A percentile compares a stretch with the other conserved stretches of the same genome.
These are phyloP conservation scores for Malassezia cuniculi DNA, from an alignment of 1,284 basidiomycete genomes.

Conservation along the genomic window DNA sequence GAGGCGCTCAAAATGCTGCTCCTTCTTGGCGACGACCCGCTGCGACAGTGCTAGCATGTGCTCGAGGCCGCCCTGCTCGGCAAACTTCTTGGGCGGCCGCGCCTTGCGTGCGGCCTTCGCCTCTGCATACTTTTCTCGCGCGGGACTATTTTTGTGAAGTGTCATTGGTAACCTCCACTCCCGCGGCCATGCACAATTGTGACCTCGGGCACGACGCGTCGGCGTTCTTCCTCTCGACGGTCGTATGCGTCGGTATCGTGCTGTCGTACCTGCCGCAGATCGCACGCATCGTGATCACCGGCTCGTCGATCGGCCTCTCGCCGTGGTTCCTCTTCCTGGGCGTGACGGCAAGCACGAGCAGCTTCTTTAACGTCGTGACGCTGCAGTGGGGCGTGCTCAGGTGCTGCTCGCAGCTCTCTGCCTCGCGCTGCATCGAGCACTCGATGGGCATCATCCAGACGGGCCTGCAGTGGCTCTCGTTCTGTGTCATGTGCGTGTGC, in stretches of 20 bases:
- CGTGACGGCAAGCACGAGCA: slow-evolving; percentile 52
- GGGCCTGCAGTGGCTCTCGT: slow-evolving; percentile 69
- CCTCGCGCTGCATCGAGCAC: slow-evolving; percentile 59
- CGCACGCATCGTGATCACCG: slow-evolving; percentile 51
- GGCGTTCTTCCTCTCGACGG: slow-evolving; percentile 58
- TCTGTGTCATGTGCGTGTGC: slow-evolving; percentile 62
- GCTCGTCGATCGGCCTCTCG: slow-evolving; percentile 74
- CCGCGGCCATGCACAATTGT: slow-evolving; percentile 12
- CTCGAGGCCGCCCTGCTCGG: slow-evolving; percentile 7
- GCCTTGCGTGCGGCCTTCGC: slow-evolving; percentile 1
- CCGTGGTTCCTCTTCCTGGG: slow-evolving; percentile 89
- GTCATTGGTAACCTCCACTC: not conserved
- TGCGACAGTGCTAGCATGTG: slow-evolving; percentile 8
- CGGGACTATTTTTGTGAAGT: not conserved
- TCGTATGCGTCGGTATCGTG: slow-evolving; percentile 66
- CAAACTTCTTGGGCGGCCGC: not conserved
- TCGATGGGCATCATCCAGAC: slow-evolving; percentile 75
- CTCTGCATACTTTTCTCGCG: not conserved
- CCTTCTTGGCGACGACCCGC: slow-evolving; percentile 9
- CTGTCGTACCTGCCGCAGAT: slow-evolving; percentile 83
- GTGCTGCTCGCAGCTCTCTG: too few relatives aligned
- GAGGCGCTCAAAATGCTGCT: slow-evolving; percentile 3
- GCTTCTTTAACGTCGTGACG: slow-evolving; percentile 52
- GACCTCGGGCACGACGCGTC: slow-evolving; percentile 56
- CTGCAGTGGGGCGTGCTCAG: slow-evolving; percentile 74